Evolutionary conservation across 2,329 filamentous ascomycete species (phyloP).

Genomic region (Spiromastix sp.): DNA sequence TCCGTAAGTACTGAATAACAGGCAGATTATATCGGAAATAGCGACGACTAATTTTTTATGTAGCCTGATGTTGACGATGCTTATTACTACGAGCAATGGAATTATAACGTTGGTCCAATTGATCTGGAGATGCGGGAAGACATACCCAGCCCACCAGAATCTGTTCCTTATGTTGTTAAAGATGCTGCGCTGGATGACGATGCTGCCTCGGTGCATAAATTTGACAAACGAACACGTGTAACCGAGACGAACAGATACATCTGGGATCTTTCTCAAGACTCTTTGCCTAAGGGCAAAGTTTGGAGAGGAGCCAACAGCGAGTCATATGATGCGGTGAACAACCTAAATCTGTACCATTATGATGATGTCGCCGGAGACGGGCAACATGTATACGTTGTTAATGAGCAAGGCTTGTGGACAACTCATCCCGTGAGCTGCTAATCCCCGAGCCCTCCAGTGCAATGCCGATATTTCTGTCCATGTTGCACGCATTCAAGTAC

Average conservation of each 20-base stretch:
- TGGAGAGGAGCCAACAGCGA: background rate
- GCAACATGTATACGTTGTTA: background rate
- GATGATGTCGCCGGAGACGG: background rate
- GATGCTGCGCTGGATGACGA: background rate
- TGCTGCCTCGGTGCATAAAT: background rate
- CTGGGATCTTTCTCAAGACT: slow-evolving; percentile 1
- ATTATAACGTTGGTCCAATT: background rate
- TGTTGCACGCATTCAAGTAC: background rate
- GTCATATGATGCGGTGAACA: background rate
- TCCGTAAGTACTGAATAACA: background rate
- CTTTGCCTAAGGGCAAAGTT: background rate
- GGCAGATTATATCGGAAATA: background rate
- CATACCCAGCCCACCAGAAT: too few species aligned
- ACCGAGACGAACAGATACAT: background rate
- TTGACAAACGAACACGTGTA: background rate
- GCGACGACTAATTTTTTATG: background rate
- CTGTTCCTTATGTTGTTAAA: too few species aligned
- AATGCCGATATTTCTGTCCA: background rate
- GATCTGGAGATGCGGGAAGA: background rate
- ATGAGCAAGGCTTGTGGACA: background rate
- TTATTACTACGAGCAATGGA: background rate
- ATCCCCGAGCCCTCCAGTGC: background rate
- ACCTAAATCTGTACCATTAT: background rate
- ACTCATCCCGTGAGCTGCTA: background rate
- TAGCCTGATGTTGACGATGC: background rate